These are phyloP conservation scores for Gymnopilus junonius DNA, from an alignment of 768 basidiomycete genomes.

Conservation along the genomic window DNA sequence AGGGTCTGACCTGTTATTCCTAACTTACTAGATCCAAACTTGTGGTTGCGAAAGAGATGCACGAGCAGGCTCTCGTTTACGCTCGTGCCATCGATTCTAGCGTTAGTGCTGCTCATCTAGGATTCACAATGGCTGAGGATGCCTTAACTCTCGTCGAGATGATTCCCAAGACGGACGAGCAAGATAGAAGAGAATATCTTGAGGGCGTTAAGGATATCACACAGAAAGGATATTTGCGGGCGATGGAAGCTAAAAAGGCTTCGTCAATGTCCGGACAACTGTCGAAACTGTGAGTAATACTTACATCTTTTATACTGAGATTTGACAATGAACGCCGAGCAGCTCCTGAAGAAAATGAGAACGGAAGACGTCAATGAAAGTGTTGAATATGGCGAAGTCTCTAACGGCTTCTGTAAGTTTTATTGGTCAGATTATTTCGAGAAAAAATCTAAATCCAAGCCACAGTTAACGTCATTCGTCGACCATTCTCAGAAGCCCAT, in stretches of 20 bases:
- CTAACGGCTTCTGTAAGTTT: conserved; percentile 1
- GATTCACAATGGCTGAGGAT: conserved; percentile 19
- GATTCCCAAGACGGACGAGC: background rate
- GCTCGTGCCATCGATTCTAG: conserved; percentile 19
- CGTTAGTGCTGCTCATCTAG: conserved; percentile 16
- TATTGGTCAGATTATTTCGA: background rate
- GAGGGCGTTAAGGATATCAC: conserved; percentile 8
- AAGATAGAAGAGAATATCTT: conserved; percentile 11
- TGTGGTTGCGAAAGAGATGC: conserved; percentile 11
- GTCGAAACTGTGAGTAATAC: conserved; percentile 7
- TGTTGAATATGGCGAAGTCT: conserved; percentile 4
- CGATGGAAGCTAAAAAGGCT: conserved; percentile 14
- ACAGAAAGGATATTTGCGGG: conserved; percentile 4
- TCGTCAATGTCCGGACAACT: conserved; percentile 14
- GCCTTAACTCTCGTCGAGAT: conserved; percentile 14
- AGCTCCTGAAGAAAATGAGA: conserved; percentile 11
- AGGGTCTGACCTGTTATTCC: background rate
- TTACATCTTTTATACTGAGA: background rate
- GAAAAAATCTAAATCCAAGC: too few relatives aligned
- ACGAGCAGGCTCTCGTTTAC: conserved; percentile 14
- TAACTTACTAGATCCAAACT: background rate
- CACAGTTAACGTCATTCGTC: background rate
- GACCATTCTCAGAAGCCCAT: conserved; percentile 3
- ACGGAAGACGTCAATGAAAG: conserved; percentile 1
- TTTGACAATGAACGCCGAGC: background rate